Percentiles rank a stretch among this genome's conserved stretches.
Evolutionary conservation across 2,329 filamentous ascomycete species (phyloP).

Genomic region (Lasiodiplodia theobromae): DNA sequence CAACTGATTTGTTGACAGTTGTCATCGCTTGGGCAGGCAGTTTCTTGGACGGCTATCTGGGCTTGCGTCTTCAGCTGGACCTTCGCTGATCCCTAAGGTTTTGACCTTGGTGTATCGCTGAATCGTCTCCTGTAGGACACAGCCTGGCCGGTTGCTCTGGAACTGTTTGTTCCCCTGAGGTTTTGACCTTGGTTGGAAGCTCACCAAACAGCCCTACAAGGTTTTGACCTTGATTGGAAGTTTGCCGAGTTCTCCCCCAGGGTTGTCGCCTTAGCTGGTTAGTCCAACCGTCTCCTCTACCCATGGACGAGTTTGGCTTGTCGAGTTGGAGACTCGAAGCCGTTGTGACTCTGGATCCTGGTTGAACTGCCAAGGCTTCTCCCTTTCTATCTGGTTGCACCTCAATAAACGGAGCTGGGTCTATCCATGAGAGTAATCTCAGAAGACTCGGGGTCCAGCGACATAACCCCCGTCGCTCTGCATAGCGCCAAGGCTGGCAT

Average conservation of each 20-base stretch:
- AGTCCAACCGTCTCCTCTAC: slow-evolving; percentile 11
- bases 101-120: slow-evolving; percentile 2
- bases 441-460: slow-evolving; percentile 3
- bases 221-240: slow-evolving; percentile 9
- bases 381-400: background rate
- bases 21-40: background rate
- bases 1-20: slow-evolving; percentile 2
- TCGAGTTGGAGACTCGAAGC: slow-evolving; percentile 13
- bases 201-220: background rate
- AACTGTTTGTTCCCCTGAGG: slow-evolving; percentile 20
- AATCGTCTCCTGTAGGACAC: background rate
- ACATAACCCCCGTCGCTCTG: slow-evolving; percentile 1
- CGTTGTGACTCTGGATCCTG: background rate
- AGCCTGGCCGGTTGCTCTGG: background rate
- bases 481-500: background rate
- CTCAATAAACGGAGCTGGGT: slow-evolving; percentile 3
- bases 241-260: slow-evolving; percentile 5
- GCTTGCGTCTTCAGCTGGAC: background rate
- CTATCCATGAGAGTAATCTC: background rate
- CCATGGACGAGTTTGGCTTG: background rate
- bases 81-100: background rate
- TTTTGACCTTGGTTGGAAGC: slow-evolving; percentile 18
- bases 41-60: background rate
- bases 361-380: background rate
- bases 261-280: slow-evolving; percentile 15